Percentiles rank a stretch among this genome's conserved stretches.
Evolutionary conservation across 768 basidiomycete genomes (phyloP).

Genomic region (Clitopilus hobsonii): DNA sequence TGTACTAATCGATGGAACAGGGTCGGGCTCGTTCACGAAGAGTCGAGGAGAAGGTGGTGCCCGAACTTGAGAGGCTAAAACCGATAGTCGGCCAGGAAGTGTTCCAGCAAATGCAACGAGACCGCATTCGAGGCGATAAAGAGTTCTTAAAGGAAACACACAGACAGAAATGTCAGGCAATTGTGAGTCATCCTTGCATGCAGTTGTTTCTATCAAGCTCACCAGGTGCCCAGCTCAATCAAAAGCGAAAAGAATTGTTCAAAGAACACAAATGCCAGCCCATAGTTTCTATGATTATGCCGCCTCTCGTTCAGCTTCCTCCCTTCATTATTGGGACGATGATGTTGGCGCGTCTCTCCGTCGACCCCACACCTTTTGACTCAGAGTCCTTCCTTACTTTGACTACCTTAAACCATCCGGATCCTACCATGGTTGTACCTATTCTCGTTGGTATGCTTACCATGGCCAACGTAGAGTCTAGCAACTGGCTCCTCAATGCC

Average conservation of each 20-base stretch:
- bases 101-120: constrained; percentile 49
- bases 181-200: constrained; percentile 32
- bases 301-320: constrained; percentile 65
- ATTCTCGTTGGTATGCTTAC: constrained; percentile 69
- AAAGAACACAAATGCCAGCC: constrained; percentile 55
- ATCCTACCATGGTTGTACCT: constrained; percentile 66
- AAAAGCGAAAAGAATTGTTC: constrained; percentile 56
- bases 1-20: constrained; percentile 32
- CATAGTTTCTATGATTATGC: constrained; percentile 50
- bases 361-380: constrained; percentile 63
- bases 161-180: constrained; percentile 37
- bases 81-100: constrained; percentile 36
- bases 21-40: constrained; percentile 56
- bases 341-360: constrained; percentile 49
- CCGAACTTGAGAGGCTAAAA: constrained; percentile 47
- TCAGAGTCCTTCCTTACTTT: constrained; percentile 75
- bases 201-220: neutral
- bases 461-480: constrained; percentile 75
- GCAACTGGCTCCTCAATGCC: constrained; percentile 66
- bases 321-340: constrained; percentile 66
- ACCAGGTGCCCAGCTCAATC: constrained; percentile 36
- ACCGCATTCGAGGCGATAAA: constrained; percentile 51
- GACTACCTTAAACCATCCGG: constrained; percentile 63
- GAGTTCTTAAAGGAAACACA: constrained; percentile 45
- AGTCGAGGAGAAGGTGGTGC: constrained; percentile 57